phyloP scores from a whole-genome alignment of 192 early-diverging fungal genomes.

The Allomyces macrogynus region DNA sequence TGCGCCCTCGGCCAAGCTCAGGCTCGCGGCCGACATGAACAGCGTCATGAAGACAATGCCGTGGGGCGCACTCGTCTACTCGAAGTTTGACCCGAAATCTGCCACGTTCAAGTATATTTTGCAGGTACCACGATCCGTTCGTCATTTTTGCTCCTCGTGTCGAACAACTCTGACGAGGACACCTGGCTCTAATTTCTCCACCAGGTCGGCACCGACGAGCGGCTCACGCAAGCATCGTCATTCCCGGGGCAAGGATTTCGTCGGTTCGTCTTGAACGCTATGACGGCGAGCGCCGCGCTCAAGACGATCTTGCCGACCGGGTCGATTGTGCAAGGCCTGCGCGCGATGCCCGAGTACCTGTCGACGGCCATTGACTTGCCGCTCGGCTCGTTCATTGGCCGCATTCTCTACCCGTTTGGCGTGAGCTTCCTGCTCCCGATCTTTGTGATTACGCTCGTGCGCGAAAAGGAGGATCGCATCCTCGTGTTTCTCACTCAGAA shows the following conservation, averaged over 20 bases:
- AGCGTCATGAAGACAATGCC: too few species aligned
- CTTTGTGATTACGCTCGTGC: slow-evolving; percentile 44
- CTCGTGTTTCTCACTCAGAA: slow-evolving; percentile 56
- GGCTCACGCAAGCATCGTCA: slow-evolving; percentile 23
- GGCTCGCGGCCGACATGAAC: too few species aligned
- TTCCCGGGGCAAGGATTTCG: slow-evolving; percentile 19
- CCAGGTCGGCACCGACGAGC: slow-evolving; percentile 24
- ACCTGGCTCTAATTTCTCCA: too few species aligned
- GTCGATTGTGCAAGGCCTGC: slow-evolving; percentile 38
- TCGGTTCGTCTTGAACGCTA: slow-evolving; percentile 4
- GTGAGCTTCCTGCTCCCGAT: slow-evolving; percentile 49
- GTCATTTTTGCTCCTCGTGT: too few species aligned
- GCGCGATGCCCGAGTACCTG: slow-evolving; percentile 31
- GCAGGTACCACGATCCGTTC: too few species aligned
- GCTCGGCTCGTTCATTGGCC: slow-evolving; percentile 29
- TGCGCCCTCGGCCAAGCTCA: too few species aligned
- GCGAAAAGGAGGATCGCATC: slow-evolving; percentile 50
- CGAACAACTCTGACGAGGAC: too few species aligned
- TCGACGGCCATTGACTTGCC: slow-evolving; percentile 24
- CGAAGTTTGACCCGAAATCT: too few species aligned
- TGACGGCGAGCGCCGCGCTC: slow-evolving; percentile 13
- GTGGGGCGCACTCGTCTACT: too few species aligned
- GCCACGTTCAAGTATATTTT: too few species aligned
- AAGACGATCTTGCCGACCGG: slow-evolving; percentile 9
- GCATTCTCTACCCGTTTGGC: slow-evolving; percentile 48